These are phyloP conservation scores for Caryopteris hybrid DNA, from an alignment of 305 asterid species.

Conservation along the genomic window DNA sequence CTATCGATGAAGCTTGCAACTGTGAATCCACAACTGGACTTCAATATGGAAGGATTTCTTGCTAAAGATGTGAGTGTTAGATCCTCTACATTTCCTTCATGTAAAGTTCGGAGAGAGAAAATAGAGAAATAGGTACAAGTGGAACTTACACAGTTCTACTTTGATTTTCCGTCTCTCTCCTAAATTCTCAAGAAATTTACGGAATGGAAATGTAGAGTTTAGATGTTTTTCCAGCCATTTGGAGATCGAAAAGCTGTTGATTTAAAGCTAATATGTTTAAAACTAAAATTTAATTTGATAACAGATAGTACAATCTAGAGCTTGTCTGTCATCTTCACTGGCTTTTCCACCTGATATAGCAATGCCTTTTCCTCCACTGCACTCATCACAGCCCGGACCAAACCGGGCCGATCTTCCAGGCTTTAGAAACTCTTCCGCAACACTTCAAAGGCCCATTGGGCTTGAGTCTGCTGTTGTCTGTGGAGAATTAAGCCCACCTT, in stretches of 20 bases:
- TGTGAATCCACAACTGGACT: slow-evolving; percentile 57
- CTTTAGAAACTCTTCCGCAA: slow-evolving; percentile 32
- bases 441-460: slow-evolving; percentile 36
- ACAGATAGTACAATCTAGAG: slow-evolving; percentile 52
- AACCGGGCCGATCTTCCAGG: slow-evolving; percentile 34
- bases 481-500: slow-evolving; percentile 38
- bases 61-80: slow-evolving; percentile 61
- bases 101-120: not conserved
- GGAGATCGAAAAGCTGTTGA: not conserved
- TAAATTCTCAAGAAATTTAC: too few relatives aligned
- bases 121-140: not conserved
- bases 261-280: not conserved
- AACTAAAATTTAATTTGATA: slow-evolving; percentile 5
- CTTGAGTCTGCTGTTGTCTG: slow-evolving; percentile 26
- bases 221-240: not conserved
- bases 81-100: not conserved
- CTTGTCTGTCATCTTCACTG: slow-evolving; percentile 47
- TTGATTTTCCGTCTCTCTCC: too few relatives aligned
- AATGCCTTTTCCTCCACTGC: slow-evolving; percentile 38
- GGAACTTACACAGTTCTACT: too few relatives aligned
- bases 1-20: slow-evolving; percentile 89
- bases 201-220: not conserved
- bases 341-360: slow-evolving; percentile 49
- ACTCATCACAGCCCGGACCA: slow-evolving; percentile 36
- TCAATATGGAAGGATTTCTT: slow-evolving; percentile 54